Percentiles rank a stretch among this genome's conserved stretches.
Evolutionary conservation across 2,329 filamentous ascomycete species (phyloP).

Genomic region (Penicillium janthinellum): DNA sequence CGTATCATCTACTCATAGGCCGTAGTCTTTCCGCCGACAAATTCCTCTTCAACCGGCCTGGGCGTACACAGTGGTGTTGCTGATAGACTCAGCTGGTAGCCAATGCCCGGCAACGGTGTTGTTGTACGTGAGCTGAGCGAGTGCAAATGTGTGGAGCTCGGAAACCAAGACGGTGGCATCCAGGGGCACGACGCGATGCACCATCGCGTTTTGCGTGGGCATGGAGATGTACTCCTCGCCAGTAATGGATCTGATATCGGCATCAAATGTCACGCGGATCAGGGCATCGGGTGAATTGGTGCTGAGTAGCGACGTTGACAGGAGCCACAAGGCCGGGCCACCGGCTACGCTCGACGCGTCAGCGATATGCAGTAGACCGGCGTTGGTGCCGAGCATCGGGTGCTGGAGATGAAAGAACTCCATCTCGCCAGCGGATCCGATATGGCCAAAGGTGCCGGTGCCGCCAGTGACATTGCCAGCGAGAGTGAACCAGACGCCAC

Average conservation of each 20-base stretch:
- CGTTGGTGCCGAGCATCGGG: conserved; percentile 13
- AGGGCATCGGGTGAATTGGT: conserved; percentile 14
- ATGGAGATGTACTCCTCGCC: conserved; percentile 17
- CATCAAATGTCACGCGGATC: conserved; percentile 15
- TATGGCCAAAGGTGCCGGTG: conserved; percentile 17
- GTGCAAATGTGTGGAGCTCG: conserved; percentile 16
- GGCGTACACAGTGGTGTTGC: conserved; percentile 4
- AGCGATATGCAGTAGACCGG: conserved; percentile 16
- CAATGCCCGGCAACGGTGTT: conserved; percentile 17
- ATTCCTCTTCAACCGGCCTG: conserved; percentile 7
- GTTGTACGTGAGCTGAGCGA: conserved; percentile 14
- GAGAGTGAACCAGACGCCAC: conserved; percentile 18
- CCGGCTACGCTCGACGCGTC: conserved; percentile 11
- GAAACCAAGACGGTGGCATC: conserved; percentile 13
- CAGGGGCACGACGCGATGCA: conserved; percentile 14
- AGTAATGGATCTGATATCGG: neutral
- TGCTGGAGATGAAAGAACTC: conserved; percentile 15
- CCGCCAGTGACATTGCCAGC: conserved; percentile 16
- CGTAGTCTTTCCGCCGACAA: neutral
- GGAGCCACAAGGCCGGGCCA: conserved; percentile 17
- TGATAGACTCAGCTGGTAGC: conserved; percentile 15
- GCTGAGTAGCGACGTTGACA: conserved; percentile 18
- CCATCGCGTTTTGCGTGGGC: conserved; percentile 17
- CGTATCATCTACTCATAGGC: neutral
- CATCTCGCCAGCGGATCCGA: conserved; percentile 13